A percentile compares a stretch with the other conserved stretches of the same genome.
Evolutionary conservation across 208 protist genomes (phyloP).

Genomic region (Wallacemonas sp.): DNA sequence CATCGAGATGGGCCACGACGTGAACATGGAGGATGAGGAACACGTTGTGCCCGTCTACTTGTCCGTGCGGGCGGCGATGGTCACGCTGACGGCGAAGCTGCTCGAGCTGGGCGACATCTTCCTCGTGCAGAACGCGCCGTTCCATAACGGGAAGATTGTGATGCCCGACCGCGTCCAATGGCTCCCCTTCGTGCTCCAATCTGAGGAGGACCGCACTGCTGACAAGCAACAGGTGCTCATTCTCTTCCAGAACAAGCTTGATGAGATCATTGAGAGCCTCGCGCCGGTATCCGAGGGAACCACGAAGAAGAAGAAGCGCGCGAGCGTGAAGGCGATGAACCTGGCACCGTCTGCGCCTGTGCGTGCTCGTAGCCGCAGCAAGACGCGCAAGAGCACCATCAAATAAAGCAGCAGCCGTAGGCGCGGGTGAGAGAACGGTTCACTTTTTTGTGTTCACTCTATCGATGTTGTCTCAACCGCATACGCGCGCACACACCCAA

Average conservation of each 20-base stretch:
- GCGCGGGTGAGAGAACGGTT: no score
- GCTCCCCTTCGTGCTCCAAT: constrained; percentile 44
- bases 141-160: constrained; percentile 80
- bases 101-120: constrained; percentile 59
- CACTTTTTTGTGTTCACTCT: no score
- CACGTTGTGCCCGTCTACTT: constrained; percentile 63
- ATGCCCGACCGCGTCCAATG: constrained; percentile 76
- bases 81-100: constrained; percentile 38
- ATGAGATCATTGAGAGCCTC: constrained; percentile 35
- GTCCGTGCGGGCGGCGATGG: constrained; percentile 60
- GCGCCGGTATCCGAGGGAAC: constrained; percentile 12
- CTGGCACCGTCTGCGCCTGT: constrained; percentile 77
- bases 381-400: constrained; percentile 29
- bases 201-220: neutral
- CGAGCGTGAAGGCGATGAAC: constrained; percentile 62
- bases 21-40: constrained; percentile 70
- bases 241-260: constrained; percentile 62
- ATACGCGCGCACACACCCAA: no score
- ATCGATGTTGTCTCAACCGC: no score
- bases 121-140: constrained; percentile 70
- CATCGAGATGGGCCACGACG: constrained; percentile 54
- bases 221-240: constrained; percentile 36
- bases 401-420: constrained; percentile 3
- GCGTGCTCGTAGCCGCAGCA: constrained; percentile 34
- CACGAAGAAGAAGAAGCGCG: constrained; percentile 38